These are phyloP conservation scores for Melampsora americana DNA, from an alignment of 1,284 basidiomycete genomes.

Conservation along the genomic window DNA sequence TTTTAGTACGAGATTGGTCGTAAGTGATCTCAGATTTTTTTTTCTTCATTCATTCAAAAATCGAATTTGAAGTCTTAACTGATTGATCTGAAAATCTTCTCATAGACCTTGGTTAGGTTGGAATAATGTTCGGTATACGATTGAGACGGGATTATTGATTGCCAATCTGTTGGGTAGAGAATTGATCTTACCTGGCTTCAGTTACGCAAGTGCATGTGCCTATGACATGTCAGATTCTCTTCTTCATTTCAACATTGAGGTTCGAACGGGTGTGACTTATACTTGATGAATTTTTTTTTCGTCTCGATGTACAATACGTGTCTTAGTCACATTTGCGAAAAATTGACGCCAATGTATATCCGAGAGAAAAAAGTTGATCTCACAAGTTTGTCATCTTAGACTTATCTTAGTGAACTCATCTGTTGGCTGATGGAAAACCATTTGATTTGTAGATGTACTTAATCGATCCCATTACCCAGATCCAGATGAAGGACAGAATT, in stretches of 20 bases:
- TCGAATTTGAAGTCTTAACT: not conserved
- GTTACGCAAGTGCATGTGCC: conserved; percentile 30
- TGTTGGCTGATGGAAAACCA: not conserved
- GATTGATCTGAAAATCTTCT: not conserved
- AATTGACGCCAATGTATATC: conserved; percentile 19
- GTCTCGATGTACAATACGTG: not conserved
- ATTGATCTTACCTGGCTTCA: conserved; percentile 33
- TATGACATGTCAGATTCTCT: conserved; percentile 24
- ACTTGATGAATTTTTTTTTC: not conserved
- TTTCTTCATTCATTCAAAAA: not conserved
- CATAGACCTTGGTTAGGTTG: conserved; percentile 24
- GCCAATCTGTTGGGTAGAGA: conserved; percentile 26
- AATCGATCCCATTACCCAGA: conserved; percentile 32
- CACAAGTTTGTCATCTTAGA: not conserved
- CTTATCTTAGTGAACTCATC: not conserved
- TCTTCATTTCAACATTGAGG: not conserved
- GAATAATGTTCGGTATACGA: conserved; percentile 37
- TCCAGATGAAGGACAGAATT: conserved; percentile 6
- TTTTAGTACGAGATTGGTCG: conserved; percentile 39
- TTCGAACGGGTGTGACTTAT: too few relatives aligned
- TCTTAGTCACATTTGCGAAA: conserved; percentile 26
- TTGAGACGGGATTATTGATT: conserved; percentile 33
- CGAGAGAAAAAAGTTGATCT: conserved; percentile 23
- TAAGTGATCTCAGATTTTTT: not conserved
- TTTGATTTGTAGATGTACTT: conserved; percentile 14